These are phyloP conservation scores for Sphagnum fallax DNA, from an alignment of 228 moss, liverwort and hornwort genomes.

Conservation along the genomic window DNA sequence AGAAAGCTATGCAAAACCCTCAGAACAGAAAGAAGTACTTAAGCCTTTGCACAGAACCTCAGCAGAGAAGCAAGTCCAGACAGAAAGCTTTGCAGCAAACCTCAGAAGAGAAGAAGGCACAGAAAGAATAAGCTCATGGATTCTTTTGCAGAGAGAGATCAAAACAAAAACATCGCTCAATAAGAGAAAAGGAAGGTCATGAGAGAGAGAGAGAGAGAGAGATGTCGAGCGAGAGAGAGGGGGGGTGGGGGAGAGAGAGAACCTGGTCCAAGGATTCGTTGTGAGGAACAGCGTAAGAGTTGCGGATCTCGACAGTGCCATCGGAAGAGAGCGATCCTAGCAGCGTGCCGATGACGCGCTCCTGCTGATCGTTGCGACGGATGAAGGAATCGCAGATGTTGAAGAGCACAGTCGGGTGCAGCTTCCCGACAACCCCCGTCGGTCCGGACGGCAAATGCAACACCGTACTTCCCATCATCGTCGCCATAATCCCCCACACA, in stretches of 20 bases:
- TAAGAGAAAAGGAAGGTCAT: too few species aligned
- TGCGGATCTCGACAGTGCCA: conserved; percentile 90
- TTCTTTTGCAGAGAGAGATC: too few species aligned
- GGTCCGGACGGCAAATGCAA: conserved; percentile 93
- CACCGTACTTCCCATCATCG: conserved; percentile 77
- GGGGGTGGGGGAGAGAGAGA: background rate
- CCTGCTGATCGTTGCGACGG: conserved; percentile 96
- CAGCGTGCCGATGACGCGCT: conserved; percentile 93
- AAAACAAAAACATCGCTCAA: too few species aligned
- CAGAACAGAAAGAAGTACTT: too few species aligned
- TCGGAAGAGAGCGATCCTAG: conserved; percentile 75
- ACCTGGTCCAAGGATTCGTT: conserved; percentile 98
- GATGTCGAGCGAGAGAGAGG: background rate
- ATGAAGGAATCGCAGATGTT: conserved; percentile 99
- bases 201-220: background rate
- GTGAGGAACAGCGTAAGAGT: conserved; percentile 97
- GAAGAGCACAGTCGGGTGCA: conserved; percentile 94
- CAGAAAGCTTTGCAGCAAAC: too few species aligned
- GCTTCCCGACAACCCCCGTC: conserved; percentile 85
- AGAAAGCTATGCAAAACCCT: too few species aligned
- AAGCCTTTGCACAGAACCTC: too few species aligned
- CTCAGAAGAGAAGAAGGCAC: too few species aligned
- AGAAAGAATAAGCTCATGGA: too few species aligned
- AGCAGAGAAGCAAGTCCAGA: too few species aligned
- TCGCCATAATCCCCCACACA: background rate